Evolutionary conservation across 352 stramenopile genomes (phyloP), one percentile per base, ranked within the genome.

Genomic region (Ochromonadaceae sp.): DNA sequence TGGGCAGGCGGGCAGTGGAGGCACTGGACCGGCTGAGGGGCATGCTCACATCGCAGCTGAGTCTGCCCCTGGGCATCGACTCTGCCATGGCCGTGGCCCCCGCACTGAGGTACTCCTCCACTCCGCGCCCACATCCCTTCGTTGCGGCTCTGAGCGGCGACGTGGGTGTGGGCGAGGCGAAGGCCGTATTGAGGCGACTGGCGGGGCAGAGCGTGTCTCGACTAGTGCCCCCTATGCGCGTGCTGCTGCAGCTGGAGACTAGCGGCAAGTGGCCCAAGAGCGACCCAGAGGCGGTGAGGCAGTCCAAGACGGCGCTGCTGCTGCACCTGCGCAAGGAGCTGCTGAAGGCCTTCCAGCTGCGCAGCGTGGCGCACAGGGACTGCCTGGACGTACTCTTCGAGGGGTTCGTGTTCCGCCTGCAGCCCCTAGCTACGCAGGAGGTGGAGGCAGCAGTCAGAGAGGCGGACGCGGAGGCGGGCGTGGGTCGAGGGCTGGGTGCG

Each of bases 271-370:
- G 84, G 84, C 84, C 84, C 1, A 86, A 75, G 38, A n/a, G n/a
- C n/a, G 78, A 88, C n/a, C 77, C 76, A 66, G 72, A 80, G 14
- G 84, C 83, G 2, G 62, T 92, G 38, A 71, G 75, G 39, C 78
- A 88, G 53, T 81, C 80, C 2, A 90, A 91, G 72, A 85, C 80
- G 2, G 84, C 81, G 0, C 91, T 92, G 67, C 90, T 90, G 70
- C 81, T 91, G 15, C 78, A 90, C 40, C 78, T 92, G 30, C 81
- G 77, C 0, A 75, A 90, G 42, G 79, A 88, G 57, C 72, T 90
- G 0, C 77, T 86, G 43, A 79, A 78, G 78, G 20, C 53, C 85
- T 0, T 78, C 78, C 20, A 79, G n/a, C 81, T 86, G 26, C 26
- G 4, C 53, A 9, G 76, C 85, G n/a, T 78, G 77, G 0, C 72